Evolutionary conservation across 208 protist species (phyloP), one percentile per base, ranked within the genome.

Genomic region (Trypanosoma boissoni): DNA sequence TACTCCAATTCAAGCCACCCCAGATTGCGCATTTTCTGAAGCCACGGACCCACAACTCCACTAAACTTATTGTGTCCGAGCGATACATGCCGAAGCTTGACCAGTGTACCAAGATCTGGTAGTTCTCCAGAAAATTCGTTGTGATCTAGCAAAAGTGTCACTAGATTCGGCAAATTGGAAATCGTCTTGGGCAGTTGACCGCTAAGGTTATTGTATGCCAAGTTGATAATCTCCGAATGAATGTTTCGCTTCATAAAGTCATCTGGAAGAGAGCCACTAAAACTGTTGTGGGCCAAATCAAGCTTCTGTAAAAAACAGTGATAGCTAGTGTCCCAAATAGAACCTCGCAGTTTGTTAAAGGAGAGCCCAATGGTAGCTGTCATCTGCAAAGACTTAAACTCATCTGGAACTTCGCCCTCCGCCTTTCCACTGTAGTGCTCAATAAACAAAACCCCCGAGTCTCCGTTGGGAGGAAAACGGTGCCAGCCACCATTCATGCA

Each of bases 331-430:
- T 68, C 52, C 63, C 53, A 68, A 9, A 68, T 26, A 31, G 52
- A 18, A 1, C 63, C 63, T n/a, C 27, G 32, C 20, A 68, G 18
- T 26, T 62, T 62, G 31, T 68, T 68, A 27, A 32, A 46, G 18
- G 44, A 27, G 24, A 68, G 24, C 21, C 37, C 39, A 28, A 68
- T 62, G n/a, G 46, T 1, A 28, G 21, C 21, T 7, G 52, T 53
- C 52, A 58, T 59, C n/a, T 68, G 63, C 31, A 68, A 68, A 8
- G 63, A 39, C 32, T 58, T 48, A 31, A 68, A 68, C 28, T 68
- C 63, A 45, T 31, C 24, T 20, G 53, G 53, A 2, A 68, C 36
- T 12, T 52, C 23, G 8, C 63, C 53, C 31, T 60, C 63, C 5
- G 63, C 63, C 16, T 55, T 29, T 0, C 63, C 63, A 37, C 63